These are phyloP conservation scores for Candida ovalis DNA, from an alignment of 805 yeast species.

Conservation along the genomic window DNA sequence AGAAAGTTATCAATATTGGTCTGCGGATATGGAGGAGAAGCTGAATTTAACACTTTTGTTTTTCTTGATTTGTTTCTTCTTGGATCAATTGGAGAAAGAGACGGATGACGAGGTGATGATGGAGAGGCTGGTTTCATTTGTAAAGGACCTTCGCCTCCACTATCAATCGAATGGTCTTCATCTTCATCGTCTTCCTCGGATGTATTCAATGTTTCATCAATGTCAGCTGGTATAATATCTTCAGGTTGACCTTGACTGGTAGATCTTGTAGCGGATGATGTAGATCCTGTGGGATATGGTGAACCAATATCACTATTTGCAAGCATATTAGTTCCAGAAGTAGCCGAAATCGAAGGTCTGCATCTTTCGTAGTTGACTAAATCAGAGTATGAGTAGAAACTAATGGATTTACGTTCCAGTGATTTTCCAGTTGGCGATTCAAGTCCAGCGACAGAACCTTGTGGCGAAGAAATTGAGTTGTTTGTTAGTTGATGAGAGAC, in stretches of 20 bases:
- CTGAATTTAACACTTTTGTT: neutral
- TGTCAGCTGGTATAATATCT: slow-evolving; percentile 11
- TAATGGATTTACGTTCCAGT: slow-evolving; percentile 23
- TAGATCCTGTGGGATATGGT: neutral
- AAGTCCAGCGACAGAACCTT: neutral
- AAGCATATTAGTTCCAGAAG: neutral
- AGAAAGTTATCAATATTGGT: neutral
- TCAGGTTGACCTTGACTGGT: slow-evolving; percentile 4
- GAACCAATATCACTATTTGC: neutral
- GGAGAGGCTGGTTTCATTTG: neutral
- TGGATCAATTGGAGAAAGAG: neutral
- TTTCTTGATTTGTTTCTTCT: neutral
- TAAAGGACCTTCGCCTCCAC: neutral
- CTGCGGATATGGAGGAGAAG: neutral
- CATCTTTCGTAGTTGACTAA: slow-evolving; percentile 26
- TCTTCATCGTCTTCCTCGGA: neutral
- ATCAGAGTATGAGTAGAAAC: slow-evolving; percentile 32
- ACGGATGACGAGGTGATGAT: neutral
- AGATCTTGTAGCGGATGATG: slow-evolving; percentile 1
- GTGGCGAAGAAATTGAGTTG: neutral
- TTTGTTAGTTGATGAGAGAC: neutral
- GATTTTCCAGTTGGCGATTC: neutral
- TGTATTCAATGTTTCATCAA: slow-evolving; percentile 8
- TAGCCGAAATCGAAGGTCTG: neutral
- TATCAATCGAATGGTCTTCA: neutral